Evolutionary conservation across 2,329 filamentous ascomycete genomes (phyloP), one percentile per base, ranked within the genome.

Genomic region (Phialemoniopsis sp.): DNA sequence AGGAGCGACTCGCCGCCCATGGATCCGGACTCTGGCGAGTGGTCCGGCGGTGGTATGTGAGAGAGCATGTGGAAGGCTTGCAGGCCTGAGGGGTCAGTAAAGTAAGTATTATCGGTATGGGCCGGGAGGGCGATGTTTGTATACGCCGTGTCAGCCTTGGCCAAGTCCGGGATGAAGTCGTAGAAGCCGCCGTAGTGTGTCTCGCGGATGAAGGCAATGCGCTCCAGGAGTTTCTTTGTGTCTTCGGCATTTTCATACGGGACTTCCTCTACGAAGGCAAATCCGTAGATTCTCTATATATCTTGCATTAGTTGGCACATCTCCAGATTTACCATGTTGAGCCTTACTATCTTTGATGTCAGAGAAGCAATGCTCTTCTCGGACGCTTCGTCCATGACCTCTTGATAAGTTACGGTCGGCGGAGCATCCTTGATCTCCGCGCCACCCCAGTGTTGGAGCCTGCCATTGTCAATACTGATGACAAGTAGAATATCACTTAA

Each of bases 61-160:
- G 87, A 93, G 19, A 97, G 76, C 34, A 96, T 71, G 57, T 98
- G 93, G 62, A 98, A 94, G 18, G 93, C 82, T 60, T 98, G 93
- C 28, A 98, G 74, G 9, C 91, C 89, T 3, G 87, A 83, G 0
- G 93, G 91, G 46, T 97, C 91, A 16, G 81, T 89, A 65, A 97
- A 97, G 63, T 98, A 97, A 1, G 91, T 95, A 7, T 80, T 97
- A 64, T 98, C 93, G 2, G 91, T 97, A 62, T 98, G 93, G 1
- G 87, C 84, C 15, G 81, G 79, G 3, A 98, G 76, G 2, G 82
- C 82, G 37, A 93, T 73, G 52, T 85, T 89, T 2, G 91, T 96
- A 66, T 97, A 98, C 4, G 89, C 89, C 2, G 87, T 94, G 55
- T 95, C 89, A 48, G 90, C 90, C 55, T 85, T 85, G 19, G 88